Evolutionary conservation across 495 filamentous ascomycete genomes (phyloP).

Genomic region (Echria macrotheca): DNA sequence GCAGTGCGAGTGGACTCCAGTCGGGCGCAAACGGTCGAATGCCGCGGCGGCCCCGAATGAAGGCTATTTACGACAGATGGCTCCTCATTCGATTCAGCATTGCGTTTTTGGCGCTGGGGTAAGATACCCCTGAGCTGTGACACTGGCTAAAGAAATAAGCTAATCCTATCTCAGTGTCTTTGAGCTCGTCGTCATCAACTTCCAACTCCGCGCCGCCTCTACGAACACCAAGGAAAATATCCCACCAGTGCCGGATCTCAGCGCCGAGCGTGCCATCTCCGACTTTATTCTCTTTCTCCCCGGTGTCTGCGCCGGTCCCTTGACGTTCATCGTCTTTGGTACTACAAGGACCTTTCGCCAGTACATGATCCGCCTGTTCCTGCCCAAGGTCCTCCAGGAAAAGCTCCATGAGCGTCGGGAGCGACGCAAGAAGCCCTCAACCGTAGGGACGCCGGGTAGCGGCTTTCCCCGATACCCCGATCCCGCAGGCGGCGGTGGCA

Average conservation of each 20-base stretch:
- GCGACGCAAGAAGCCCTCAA: conserved; percentile 2
- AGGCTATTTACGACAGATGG: conserved; percentile 43
- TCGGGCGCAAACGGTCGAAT: background rate
- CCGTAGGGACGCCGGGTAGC: background rate
- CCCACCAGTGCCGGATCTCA: conserved; percentile 30
- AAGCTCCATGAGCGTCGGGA: background rate
- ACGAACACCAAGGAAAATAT: conserved; percentile 31
- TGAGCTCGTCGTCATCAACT: conserved; percentile 38
- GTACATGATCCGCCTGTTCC: conserved; percentile 13
- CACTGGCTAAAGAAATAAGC: background rate
- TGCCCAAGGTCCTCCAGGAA: conserved; percentile 8
- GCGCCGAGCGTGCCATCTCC: conserved; percentile 23
- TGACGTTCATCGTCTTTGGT: conserved; percentile 39
- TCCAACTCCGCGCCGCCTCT: conserved; percentile 32
- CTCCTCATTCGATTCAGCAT: conserved; percentile 42
- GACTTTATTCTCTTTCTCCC: conserved; percentile 42
- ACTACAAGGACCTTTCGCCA: conserved; percentile 36
- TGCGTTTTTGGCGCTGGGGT: conserved; percentile 40
- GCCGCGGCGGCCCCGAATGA: background rate
- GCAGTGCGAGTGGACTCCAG: conserved; percentile 2
- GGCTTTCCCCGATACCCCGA: background rate
- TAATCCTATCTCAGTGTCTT: conserved; percentile 23
- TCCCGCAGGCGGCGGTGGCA: background rate
- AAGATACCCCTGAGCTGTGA: background rate
- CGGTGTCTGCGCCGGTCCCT: conserved; percentile 34